Evolutionary conservation across 441 rosid genomes (phyloP).

Genomic region (Theobroma grandiflorum): DNA sequence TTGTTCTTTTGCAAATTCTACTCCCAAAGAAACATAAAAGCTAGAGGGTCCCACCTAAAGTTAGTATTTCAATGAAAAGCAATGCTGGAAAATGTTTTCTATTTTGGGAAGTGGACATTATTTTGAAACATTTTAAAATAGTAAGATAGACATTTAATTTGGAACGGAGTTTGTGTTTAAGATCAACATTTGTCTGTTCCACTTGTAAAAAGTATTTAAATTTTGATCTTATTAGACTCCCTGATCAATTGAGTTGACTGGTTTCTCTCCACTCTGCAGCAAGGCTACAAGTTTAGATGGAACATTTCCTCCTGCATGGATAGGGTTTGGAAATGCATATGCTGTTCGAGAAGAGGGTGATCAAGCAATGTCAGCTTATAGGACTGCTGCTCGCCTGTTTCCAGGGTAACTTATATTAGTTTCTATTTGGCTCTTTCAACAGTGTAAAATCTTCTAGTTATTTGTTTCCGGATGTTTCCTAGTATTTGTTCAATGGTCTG

Average conservation of each 20-base stretch:
- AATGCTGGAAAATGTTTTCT: no score
- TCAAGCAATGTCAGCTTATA: slow-evolving; percentile 97
- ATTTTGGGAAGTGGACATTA: no score
- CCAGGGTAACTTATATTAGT: slow-evolving; percentile 66
- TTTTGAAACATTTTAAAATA: no score
- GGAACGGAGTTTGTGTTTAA: background rate
- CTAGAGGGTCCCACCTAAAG: no score
- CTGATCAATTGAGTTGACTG: slow-evolving; percentile 4
- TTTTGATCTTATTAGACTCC: background rate
- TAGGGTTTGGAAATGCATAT: slow-evolving; percentile 91
- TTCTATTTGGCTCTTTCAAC: no score
- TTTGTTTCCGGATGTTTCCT: background rate
- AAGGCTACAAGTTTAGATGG: slow-evolving; percentile 89
- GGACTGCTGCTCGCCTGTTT: slow-evolving; percentile 91
- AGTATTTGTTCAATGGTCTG: background rate
- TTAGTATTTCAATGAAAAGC: no score
- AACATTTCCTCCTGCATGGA: slow-evolving; percentile 89
- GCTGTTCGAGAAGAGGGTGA: slow-evolving; percentile 96
- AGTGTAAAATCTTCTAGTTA: no score
- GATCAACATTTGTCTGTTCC: background rate
- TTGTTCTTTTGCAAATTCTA: no score
- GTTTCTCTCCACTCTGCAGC: slow-evolving; percentile 53
- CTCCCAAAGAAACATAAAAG: no score
- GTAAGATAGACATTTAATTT: no score
- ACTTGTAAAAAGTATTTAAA: background rate